Conservation (phyloP, 2,329 filamentous ascomycete genomes). For the Colletotrichum endophyticum region DNA sequence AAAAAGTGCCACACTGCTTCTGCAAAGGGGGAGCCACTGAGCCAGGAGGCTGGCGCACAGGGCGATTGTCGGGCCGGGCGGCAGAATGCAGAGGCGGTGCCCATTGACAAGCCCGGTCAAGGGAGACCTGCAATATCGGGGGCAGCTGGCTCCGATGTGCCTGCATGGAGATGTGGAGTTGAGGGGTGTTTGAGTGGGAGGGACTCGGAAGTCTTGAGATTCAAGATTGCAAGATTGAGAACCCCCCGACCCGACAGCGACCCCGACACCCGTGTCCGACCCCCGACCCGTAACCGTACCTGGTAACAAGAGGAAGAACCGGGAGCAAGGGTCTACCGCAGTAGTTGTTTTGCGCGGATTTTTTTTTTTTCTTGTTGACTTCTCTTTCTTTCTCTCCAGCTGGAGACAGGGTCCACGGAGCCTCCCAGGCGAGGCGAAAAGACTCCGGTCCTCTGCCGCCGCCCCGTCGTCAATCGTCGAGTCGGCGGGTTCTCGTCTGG, state of each 20-base stretch:
- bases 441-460: neutral
- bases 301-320: constrained; percentile 11
- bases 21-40: neutral
- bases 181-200: neutral
- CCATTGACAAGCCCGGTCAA: neutral
- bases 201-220: neutral
- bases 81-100: neutral
- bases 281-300: neutral
- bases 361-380: neutral
- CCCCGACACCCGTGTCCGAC: neutral
- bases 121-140: constrained; percentile 16
- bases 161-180: constrained; percentile 11
- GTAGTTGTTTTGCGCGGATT: neutral
- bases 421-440: neutral
- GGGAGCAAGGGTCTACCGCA: neutral
- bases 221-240: neutral
- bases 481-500: neutral
- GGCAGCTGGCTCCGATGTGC: constrained; percentile 13
- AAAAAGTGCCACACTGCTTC: neutral
- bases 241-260: neutral
- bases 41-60: constrained; percentile 7
- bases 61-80: neutral
- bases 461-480: neutral
- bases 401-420: neutral
- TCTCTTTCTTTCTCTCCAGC: neutral